Base-by-base conservation (phyloP, 495 filamentous ascomycete species). In the Aspergillus egyptiacus region DNA sequence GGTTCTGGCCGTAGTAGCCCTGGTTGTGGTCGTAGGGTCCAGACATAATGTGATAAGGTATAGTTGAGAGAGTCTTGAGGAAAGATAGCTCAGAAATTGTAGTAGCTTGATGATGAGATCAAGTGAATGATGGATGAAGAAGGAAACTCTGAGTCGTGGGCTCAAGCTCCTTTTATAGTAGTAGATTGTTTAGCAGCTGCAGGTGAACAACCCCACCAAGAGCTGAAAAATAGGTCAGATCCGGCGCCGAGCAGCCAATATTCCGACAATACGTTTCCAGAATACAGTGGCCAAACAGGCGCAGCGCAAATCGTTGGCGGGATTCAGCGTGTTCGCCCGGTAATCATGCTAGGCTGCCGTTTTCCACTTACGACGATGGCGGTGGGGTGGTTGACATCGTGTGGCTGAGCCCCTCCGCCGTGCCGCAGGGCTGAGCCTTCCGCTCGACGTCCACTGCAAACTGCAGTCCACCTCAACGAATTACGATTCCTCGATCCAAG, bases 11-110 rank as follows among this genome's bases (percentile, higher is more conserved):
- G 48, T 58, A 56, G 39, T 51, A 39, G 35, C 48, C 50, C 37
- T 61, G 63, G 60, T 68, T 64, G 60, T 71, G 60, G 39, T 67
- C 57, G 65, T 73, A 65, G 30, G 51, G 52, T 41, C 66, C 71
- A 51, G 71, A 74, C 71, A 74, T 74, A 41, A 41, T 46, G 23
- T 48, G 43, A 38, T 41, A 40, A 32, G 36, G 27, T 19, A 32
- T 24, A 22, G 18, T 41, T 36, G 10, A 33, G 30, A 43, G 32
- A 30, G 24, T 43, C n/a, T 13, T 43, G 30, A 24, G 42, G 27
- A 24, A 42, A 13, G 6, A 9, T 34, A 8, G 7, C 20, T 33
- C 13, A 23, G 54, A 46, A 38, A 31, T 24, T 9, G n/a, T 28
- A 19, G n/a, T 24, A 23, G 22, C 17, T 30, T 9, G 31, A 51